These are phyloP conservation scores for Cyberlindnera mycetangii DNA, from an alignment of 805 yeast genomes.

Conservation along the genomic window DNA sequence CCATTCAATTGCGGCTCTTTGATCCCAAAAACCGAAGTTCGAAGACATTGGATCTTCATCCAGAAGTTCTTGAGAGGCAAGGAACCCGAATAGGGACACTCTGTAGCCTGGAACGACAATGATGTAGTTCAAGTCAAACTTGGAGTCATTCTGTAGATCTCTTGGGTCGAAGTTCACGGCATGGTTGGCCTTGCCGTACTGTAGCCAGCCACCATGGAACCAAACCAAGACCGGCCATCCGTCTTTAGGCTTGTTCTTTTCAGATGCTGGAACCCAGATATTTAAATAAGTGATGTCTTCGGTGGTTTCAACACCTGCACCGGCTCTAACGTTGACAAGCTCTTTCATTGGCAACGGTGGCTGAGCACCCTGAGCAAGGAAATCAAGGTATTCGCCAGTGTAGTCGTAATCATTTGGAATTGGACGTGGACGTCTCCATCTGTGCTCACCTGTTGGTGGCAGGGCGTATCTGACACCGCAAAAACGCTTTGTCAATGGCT, in stretches of 20 bases:
- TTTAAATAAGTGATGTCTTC: conserved; percentile 36
- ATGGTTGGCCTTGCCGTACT: conserved; percentile 25
- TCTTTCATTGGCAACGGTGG: conserved; percentile 13
- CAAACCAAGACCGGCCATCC: conserved; percentile 45
- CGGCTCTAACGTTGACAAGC: conserved; percentile 13
- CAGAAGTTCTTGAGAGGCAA: conserved; percentile 28
- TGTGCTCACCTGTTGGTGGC: conserved; percentile 31
- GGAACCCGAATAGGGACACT: conserved; percentile 36
- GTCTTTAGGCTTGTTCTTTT: conserved; percentile 25
- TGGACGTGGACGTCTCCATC: conserved; percentile 34
- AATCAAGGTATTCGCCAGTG: conserved; percentile 36
- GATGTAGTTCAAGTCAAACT: conserved; percentile 28
- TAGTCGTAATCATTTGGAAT: conserved; percentile 35
- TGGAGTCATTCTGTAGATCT: conserved; percentile 27
- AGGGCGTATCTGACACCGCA: conserved; percentile 28
- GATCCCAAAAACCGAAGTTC: conserved; percentile 38
- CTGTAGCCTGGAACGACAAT: conserved; percentile 40
- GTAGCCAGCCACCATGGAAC: conserved; percentile 45
- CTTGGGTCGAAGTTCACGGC: conserved; percentile 16
- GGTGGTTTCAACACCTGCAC: conserved; percentile 10
- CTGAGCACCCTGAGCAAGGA: conserved; percentile 16
- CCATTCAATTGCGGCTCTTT: conserved; percentile 45
- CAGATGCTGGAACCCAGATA: conserved; percentile 38
- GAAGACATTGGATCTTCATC: conserved; percentile 31
- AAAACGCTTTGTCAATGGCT: conserved; percentile 14